Evolutionary conservation across 306 rosid species (phyloP).

Genomic region (Sicyos baderoa): DNA sequence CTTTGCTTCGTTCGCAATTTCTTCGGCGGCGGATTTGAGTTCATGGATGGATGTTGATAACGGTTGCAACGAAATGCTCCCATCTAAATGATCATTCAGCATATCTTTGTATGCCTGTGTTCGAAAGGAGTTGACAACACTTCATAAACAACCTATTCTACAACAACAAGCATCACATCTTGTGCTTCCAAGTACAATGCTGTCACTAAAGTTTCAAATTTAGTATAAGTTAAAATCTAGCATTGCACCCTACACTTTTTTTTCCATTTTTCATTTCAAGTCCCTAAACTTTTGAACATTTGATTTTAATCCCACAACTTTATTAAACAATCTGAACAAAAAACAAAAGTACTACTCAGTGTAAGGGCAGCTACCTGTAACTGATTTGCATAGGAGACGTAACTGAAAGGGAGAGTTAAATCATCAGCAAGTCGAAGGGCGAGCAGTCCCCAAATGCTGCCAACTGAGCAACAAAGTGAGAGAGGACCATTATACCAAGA

Average conservation of each 20-base stretch:
- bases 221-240: neutral
- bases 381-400: constrained; percentile 60
- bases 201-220: neutral
- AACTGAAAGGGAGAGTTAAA: constrained; percentile 62
- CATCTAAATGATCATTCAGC: constrained; percentile 44
- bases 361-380: constrained; percentile 71
- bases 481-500: constrained; percentile 15
- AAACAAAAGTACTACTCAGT: neutral
- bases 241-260: neutral
- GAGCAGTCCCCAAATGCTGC: constrained; percentile 85
- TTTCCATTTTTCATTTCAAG: neutral
- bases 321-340: neutral
- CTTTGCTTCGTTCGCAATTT: constrained; percentile 55
- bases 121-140: neutral
- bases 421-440: constrained; percentile 82
- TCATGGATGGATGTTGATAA: constrained; percentile 54
- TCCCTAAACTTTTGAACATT: neutral
- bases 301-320: constrained; percentile 6
- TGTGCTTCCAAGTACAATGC: neutral
- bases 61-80: constrained; percentile 39
- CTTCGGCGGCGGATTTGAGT: constrained; percentile 54
- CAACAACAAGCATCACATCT: neutral
- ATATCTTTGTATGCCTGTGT: constrained; percentile 43
- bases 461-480: constrained; percentile 38
- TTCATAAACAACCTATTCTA: neutral